Conservation (phyloP, 192 early-diverging fungal species). For the Phlyctochytrium planicorne region DNA sequence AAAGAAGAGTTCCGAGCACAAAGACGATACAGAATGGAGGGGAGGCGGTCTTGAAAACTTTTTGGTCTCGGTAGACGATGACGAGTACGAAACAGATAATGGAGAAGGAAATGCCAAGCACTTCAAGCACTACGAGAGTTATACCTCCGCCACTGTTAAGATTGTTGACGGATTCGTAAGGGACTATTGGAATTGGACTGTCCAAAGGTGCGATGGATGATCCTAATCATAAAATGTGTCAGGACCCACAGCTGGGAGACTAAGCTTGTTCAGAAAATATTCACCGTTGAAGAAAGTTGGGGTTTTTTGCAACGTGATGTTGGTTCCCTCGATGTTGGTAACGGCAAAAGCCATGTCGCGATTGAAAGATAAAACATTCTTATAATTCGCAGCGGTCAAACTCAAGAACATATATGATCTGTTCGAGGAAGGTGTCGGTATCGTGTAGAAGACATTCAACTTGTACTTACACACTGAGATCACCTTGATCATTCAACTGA, state of each 20-base stretch:
- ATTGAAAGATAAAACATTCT: background rate
- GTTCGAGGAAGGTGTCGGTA: background rate
- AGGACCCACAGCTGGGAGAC: too few relatives aligned
- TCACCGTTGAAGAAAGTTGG: constrained; percentile 1
- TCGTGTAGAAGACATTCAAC: background rate
- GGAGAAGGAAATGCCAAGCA: background rate
- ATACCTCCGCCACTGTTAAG: background rate
- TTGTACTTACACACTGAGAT: background rate
- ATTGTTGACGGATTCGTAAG: background rate
- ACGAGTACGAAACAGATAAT: background rate
- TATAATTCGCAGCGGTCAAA: background rate
- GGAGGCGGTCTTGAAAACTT: constrained; percentile 6
- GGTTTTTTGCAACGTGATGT: background rate
- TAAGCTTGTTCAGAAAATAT: too few relatives aligned
- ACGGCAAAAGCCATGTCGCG: background rate
- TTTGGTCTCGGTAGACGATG: background rate
- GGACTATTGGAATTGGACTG: background rate
- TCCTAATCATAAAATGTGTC: too few relatives aligned
- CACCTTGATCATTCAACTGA: background rate
- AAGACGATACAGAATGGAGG: constrained; percentile 3
- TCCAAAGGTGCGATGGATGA: background rate
- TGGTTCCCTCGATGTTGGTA: background rate
- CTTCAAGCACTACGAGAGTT: background rate
- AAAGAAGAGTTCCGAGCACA: background rate
- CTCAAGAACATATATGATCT: constrained; percentile 4